Evolutionary conservation across 2,329 filamentous ascomycete genomes (phyloP).

Genomic region (Talaromyces amestolkiae): DNA sequence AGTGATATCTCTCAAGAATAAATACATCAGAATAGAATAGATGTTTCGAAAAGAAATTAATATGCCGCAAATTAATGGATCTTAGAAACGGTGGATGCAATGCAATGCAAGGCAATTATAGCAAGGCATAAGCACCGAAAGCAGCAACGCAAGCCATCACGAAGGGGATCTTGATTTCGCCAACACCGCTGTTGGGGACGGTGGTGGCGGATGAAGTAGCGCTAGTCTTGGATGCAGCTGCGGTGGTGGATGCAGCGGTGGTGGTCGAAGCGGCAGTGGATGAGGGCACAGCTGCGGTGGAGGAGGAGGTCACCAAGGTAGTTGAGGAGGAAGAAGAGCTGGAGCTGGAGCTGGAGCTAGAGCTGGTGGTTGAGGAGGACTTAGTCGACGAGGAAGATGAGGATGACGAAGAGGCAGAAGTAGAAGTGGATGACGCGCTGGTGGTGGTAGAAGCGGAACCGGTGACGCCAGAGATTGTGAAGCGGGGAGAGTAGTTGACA

Average conservation of each 20-base stretch:
- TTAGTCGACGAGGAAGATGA: constrained; percentile 21
- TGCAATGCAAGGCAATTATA: not conserved
- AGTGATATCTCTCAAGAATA: not conserved
- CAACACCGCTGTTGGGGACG: constrained; percentile 1
- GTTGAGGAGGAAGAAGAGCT: constrained; percentile 6
- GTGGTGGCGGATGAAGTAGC: constrained; percentile 24
- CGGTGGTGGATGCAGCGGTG: constrained; percentile 23
- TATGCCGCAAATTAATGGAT: not conserved
- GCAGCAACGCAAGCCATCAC: constrained; percentile 4
- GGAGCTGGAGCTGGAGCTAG: constrained; percentile 7
- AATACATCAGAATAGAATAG: not conserved
- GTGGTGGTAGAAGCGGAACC: constrained; percentile 30
- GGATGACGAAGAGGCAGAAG: constrained; percentile 28
- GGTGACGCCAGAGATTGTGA: constrained; percentile 49
- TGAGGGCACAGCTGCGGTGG: not conserved
- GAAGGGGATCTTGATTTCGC: constrained; percentile 7
- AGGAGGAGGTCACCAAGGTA: not conserved
- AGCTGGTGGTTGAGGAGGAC: constrained; percentile 13
- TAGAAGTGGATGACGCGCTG: constrained; percentile 29
- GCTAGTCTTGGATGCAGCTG: constrained; percentile 25
- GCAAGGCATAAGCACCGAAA: constrained; percentile 5
- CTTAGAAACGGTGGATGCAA: not conserved
- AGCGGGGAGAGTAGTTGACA: constrained; percentile 54
- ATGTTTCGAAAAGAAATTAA: not conserved
- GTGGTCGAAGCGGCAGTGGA: not conserved